Evolutionary conservation across 1,139 yeast species (phyloP).

Genomic region (Debaryomycetaceae sp.): DNA sequence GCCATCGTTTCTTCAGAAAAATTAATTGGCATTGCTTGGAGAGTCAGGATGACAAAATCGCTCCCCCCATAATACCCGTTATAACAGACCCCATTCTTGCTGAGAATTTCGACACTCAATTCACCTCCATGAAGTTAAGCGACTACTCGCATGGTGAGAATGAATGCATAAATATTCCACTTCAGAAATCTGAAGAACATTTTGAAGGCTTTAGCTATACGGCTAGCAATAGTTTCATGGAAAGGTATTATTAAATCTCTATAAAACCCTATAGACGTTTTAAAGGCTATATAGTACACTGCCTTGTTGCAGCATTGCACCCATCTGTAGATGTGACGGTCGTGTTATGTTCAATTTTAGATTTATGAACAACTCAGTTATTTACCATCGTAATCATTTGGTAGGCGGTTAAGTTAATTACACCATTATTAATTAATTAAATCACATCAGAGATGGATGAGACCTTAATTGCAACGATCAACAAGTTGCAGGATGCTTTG

Average conservation of each 20-base stretch:
- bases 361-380: background rate
- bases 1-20: constrained; percentile 31
- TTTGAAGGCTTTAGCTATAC: constrained; percentile 30
- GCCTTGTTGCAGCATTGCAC: background rate
- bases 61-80: constrained; percentile 30
- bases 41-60: constrained; percentile 13
- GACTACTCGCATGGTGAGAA: constrained; percentile 16
- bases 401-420: background rate
- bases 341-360: background rate
- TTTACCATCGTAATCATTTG: background rate
- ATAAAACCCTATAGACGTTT: too few relatives aligned
- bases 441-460: constrained; percentile 64
- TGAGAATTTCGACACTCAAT: constrained; percentile 30
- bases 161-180: constrained; percentile 8
- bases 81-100: constrained; percentile 35
- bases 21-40: constrained; percentile 26
- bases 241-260: constrained; percentile 9
- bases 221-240: constrained; percentile 26
- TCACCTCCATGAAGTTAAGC: constrained; percentile 23
- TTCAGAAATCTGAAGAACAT: constrained; percentile 4
- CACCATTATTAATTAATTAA: background rate
- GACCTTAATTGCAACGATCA: constrained; percentile 82
- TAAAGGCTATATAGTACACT: too few relatives aligned
- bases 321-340: background rate
- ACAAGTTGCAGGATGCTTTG: constrained; percentile 88